Evolutionary conservation across 108 stramenopile genomes (phyloP), one percentile per base, ranked within the genome.

Genomic region (Nitzschia palea): DNA sequence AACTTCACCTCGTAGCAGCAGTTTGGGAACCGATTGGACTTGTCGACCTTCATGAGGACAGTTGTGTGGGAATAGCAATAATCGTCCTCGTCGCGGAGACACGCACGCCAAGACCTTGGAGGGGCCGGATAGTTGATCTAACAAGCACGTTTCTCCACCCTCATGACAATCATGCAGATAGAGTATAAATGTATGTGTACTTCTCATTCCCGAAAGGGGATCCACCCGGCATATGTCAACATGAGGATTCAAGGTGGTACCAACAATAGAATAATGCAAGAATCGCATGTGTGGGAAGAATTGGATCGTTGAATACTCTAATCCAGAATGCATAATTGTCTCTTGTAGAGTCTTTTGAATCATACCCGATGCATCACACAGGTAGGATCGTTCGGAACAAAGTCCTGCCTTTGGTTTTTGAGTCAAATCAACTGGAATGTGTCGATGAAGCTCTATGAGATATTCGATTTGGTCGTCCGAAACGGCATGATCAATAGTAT

Each of bases 101-200:
- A 81, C 85, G 9, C 47, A 47, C 5, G 83, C 83, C 36, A 86
- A 57, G 2, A 86, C 72, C 10, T 61, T 59, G 29, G 50, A 45
- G 14, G 58, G 69, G 6, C 58, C 68, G 29, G 64, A 60, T 1
- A 87, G 59, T 30, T 84, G 55, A 20, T 77, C 61, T 32, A 93
- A 55, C 59, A 93, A 52, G 2, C 70, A 59, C 1, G 91, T 93
- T 53, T 86, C 91, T 26, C 91, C 91, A 14, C 91, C 88, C 2
- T 59, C 1, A 9, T 68, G 47, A 55, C 88, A 87, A 37, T 82
- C 75, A 1, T 67, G 77, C 66, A 93, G 33, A 55, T 93, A 93
- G 6, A 89, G 60, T 47, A 93, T 80, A 51, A 89, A 93, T 2
- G 91, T 86, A 67, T 93, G 91, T 1, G 91, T 88, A 73, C 86